Conservation (phyloP, 2,329 filamentous ascomycete species). For the Tympanopsis confertula region DNA sequence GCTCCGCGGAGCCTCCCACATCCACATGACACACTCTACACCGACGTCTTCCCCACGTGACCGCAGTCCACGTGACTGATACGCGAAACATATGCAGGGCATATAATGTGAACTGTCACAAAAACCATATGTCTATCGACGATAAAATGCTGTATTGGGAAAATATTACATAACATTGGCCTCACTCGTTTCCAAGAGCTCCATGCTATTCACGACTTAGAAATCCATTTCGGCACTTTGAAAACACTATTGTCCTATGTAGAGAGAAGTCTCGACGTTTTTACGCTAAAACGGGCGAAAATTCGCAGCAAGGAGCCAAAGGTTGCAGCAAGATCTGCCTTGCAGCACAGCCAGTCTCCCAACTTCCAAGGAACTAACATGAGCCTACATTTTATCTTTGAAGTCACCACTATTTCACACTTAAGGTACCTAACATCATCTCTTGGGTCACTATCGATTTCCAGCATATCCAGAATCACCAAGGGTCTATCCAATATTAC, state of each 20-base stretch:
- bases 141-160: neutral
- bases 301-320: neutral
- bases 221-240: neutral
- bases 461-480: neutral
- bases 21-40: too few species aligned
- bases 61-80: too few species aligned
- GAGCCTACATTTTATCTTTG: too few species aligned
- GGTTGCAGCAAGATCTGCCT: neutral
- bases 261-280: neutral
- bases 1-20: too few species aligned
- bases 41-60: too few species aligned
- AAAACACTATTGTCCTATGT: neutral
- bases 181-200: neutral
- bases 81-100: too few species aligned
- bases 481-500: slow-evolving; percentile 1
- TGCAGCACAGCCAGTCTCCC: neutral
- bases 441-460: too few species aligned
- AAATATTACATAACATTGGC: neutral
- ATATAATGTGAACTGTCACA: too few species aligned
- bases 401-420: too few species aligned
- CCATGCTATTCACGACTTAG: neutral
- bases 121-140: too few species aligned
- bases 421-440: too few species aligned
- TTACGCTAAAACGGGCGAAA: neutral
- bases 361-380: too few species aligned